Base-by-base conservation (phyloP, 2,329 filamentous ascomycete species). In the Elsinoe perseae region DNA sequence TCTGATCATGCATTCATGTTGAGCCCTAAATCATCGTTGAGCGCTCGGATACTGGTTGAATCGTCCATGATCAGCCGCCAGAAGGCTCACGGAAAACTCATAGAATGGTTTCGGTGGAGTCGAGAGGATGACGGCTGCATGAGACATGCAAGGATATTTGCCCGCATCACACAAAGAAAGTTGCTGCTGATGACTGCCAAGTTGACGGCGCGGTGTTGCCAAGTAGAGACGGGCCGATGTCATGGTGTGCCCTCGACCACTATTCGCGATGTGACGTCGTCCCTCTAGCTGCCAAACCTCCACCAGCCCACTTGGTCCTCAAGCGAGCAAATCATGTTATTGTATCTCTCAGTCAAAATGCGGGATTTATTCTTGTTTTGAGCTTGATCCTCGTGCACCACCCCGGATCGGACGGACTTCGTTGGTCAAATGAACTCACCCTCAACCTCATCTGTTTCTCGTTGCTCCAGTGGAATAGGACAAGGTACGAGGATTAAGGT, bases 371-470 rank as follows among this genome's bases (percentile, higher is more conserved):
- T 34, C 48, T 23, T 52, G 23, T 7, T 18, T 23, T 23, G 27
- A 36, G 48, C 48, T 52, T 52, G 48, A 52, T 52, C 28, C 46
- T 16, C 46, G 28, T 32, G 25, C 25, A 20, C 36, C 12, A 27
- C 8, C 48, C 48, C 48, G 48, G 28, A 36, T 23, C 28, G 16
- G 28, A 18, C 27, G 48, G 48, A 30, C 5, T n/a, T 10, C 21
- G 27, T 18, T n/a, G 23, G 23, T 48, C 27, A 23, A 23, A 34
- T 36, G 48, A 52, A 36, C 27, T 52, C 48, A 36, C 48, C n/a
- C 30, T 23, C 48, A 36, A 36, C 48, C 48, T 52, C 48, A 36
- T 36, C 16, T 52, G 27, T 52, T 36, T 34, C 48, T 34, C 30
- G 48, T 20, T 27, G 30, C 16, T 18, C n/a, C 48, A 52, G 20